Evolutionary conservation across 352 stramenopile genomes (phyloP), one percentile per base, ranked within the genome.

Genomic region (Phytophthora sp.): DNA sequence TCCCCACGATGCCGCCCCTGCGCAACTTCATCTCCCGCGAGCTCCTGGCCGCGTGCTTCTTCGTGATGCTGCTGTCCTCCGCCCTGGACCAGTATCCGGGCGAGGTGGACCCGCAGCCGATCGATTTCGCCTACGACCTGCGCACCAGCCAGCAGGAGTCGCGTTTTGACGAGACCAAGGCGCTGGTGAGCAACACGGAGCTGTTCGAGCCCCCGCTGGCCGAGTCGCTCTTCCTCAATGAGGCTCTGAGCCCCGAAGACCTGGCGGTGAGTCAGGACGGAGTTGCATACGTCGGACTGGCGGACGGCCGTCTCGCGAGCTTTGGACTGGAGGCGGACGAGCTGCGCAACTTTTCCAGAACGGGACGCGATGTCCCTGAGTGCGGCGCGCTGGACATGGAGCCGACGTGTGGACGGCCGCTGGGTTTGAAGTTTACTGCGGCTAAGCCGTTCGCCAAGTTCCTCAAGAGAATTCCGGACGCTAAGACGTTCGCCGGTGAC

Each of bases 31-130:
- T 89, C 28, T 79, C 79, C 24, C 73, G 69, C 27, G 74, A 69
- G 43, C 52, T 89, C 45, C 67, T 88, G 13, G 64, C 77, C n/a
- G 51, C 69, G 38, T 74, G 69, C 50, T 73, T 88, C 39, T 63
- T 80, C 46, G 69, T 80, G 17, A 82, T 80, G 62, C 68, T 89
- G 12, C 39, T 89, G 37, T 87, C 79, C 48, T 77, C 74, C 0
- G 68, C 69, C 2, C 42, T 89, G 28, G 79, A 87, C 56, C 76
- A 86, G 17, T 70, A 76, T 55, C 72, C 73, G 12, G 63, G 65
- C 13, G 57, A 77, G 13, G 71, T 79, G 44, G 72, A 77, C 1
- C 77, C 72, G 2, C 48, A 76, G 23, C 62, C 67, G 39, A 41
- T 81, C 5, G 46, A 72, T 6, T 71, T 42, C 41, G 57, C 60